Evolutionary conservation across 208 protist genomes (phyloP), one percentile per base, ranked within the genome.

Genomic region (Naegleria lovaniensis): DNA sequence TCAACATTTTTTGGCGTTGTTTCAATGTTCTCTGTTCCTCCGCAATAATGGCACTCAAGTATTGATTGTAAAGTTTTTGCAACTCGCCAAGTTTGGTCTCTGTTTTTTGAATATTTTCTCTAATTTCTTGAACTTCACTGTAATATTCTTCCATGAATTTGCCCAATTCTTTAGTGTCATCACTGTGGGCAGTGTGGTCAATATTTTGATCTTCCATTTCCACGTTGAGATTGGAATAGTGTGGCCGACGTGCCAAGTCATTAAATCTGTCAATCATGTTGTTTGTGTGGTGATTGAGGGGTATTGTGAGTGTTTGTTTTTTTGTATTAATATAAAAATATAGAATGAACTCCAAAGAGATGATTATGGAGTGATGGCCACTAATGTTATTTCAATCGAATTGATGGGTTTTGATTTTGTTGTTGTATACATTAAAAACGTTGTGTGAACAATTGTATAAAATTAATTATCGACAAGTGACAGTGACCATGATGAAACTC

Each of bases 121-220:
- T 48, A 85, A 88, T 88, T 5, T 33, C 25, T 58, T 88, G 16
- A 39, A 88, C 85, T 88, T 88, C 41, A 38, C 11, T 36, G 36
- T 88, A 88, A 29, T 88, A 88, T 39, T 88, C 41, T 88, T 88
- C 41, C 85, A 88, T 88, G 16, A 36, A 33, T 39, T 58, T 51
- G 16, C 85, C 85, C 41, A 88, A 40, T 38, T 88, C 41, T 40
- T 58, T 52, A 22, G 85, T 58, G 51, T 13, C 41, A 13, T 13
- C 5, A 9, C 6, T 59, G 41, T 88, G 67, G 25, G 16, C 29
- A 19, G 55, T 22, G 22, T 15, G 22, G 11, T 67, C 55, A 29
- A 15, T 67, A 67, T 67, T 67, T 75, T 75, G 58, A n/a, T 75
- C 58, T 79, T 79, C 67, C 29, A 79, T 36, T 79, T 79, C 67